Base-by-base conservation (phyloP, 2,329 filamentous ascomycete genomes). In the Xylariaceae sp. region DNA sequence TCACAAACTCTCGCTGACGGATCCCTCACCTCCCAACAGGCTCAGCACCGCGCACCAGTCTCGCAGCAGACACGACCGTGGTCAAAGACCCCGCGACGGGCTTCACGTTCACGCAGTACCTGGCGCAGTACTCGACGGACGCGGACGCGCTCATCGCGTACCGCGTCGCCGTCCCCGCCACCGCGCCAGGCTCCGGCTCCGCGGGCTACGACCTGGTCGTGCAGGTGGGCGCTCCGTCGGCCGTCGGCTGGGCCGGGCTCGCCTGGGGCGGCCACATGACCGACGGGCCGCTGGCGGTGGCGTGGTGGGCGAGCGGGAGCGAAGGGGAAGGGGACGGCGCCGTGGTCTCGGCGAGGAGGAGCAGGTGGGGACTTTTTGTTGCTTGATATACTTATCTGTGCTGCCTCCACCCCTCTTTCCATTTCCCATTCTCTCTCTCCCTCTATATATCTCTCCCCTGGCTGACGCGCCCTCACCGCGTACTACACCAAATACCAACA, bases 251-350 rank as follows among this genome's bases (percentile, higher is more conserved):
- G 66, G 59, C 62, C 7, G 67, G 64, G 2, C 51, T 68, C 15
- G 59, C 66, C 11, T 70, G 66, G 66, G 66, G 64, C n/a, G 66
- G 64, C 4, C 57, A 58, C 21, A 70, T 70, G 67, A 58, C 61
- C 1, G 64, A 66, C 47, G 63, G 64, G 38, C 66, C 67, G 2
- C 50, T 70, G 2, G 58, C 63, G 4, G 47, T 70, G 18, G 59
- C 55, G 4, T 70, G 66, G 66, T n/a, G n/a, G n/a, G n/a, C n/a
- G n/a, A n/a, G n/a, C n/a, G n/a, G n/a, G n/a, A n/a, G n/a, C n/a
- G n/a, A n/a, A n/a, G 45, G 54, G 23, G 66, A 64, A 43, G 63
- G 59, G 16, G 56, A 49, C 11, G 57, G 48, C 12, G 60, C 58
- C 9, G 57, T 65, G 2, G 51, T 61, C 10, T 64, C 64, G 1